A percentile compares a stretch with the other conserved stretches of the same genome.
phyloP scores from a whole-genome alignment of 805 yeast species.

The Saturnispora dispora region DNA sequence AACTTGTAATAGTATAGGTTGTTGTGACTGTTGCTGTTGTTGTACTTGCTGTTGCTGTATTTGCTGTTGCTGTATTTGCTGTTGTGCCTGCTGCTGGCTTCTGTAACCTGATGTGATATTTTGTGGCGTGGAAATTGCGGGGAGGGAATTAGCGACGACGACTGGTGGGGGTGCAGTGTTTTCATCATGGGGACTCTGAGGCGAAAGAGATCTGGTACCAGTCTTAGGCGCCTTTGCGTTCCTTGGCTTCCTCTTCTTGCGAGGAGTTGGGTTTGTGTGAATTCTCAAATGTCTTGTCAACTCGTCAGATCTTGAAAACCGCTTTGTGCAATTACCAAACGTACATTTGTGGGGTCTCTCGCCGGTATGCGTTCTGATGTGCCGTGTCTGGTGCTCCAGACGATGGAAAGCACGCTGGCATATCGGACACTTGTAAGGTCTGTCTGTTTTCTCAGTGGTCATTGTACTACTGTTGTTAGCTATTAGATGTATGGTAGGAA shows the following conservation, averaged over 20 bases:
- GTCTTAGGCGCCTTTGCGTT: constrained; percentile 9
- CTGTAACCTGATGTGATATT: constrained; percentile 2
- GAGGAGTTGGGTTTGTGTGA: constrained; percentile 61
- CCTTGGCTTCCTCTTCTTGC: constrained; percentile 39
- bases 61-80: constrained; percentile 9
- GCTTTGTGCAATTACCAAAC: constrained; percentile 60
- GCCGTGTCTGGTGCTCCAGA: constrained; percentile 71
- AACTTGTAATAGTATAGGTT: constrained; percentile 9
- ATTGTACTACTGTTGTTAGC: constrained; percentile 17
- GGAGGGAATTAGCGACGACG: neutral
- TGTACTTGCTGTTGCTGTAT: constrained; percentile 10
- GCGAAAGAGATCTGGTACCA: neutral
- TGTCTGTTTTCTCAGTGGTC: constrained; percentile 19
- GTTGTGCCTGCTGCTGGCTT: constrained; percentile 12
- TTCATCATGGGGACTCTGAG: constrained; percentile 2
- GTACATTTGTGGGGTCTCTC: constrained; percentile 75
- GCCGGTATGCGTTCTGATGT: constrained; percentile 73
- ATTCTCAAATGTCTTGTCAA: constrained; percentile 65
- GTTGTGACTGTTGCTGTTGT: constrained; percentile 11
- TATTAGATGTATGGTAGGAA: constrained; percentile 19
- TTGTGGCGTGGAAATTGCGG: constrained; percentile 3
- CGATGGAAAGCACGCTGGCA: constrained; percentile 71
- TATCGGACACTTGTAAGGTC: constrained; percentile 67
- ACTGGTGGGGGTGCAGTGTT: neutral
- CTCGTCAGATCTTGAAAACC: constrained; percentile 64